Evolutionary conservation across 257 asterid genomes (phyloP).

Genomic region (Solanum habrochaites): DNA sequence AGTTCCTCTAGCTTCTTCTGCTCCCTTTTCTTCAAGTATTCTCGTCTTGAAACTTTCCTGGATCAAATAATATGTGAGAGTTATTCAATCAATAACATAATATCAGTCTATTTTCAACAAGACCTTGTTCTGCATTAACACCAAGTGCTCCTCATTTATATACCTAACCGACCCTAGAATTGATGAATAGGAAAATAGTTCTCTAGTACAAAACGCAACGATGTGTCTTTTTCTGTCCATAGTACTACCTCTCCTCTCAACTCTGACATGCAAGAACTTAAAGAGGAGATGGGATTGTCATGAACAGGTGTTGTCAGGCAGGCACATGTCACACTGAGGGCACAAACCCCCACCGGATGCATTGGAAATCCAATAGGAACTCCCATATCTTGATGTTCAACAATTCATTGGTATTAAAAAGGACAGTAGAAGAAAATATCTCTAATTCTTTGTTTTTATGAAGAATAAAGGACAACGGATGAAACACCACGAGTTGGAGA

Average conservation of each 20-base stretch:
- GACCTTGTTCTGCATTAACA: background rate
- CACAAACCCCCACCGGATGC: background rate
- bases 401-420: background rate
- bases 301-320: background rate
- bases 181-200: background rate
- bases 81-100: background rate
- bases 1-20: slow-evolving; percentile 83
- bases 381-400: background rate
- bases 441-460: background rate
- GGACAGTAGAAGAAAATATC: background rate
- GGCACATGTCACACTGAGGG: background rate
- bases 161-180: background rate
- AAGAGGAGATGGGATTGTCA: background rate
- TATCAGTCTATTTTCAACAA: background rate
- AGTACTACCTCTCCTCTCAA: background rate
- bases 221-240: background rate
- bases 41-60: slow-evolving; percentile 80
- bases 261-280: background rate
- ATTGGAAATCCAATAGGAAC: background rate
- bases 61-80: background rate
- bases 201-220: background rate
- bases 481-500: background rate
- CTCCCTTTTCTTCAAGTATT: slow-evolving; percentile 89
- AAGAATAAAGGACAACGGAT: background rate
- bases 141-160: background rate